Conservation (phyloP, 768 basidiomycete genomes). For the Lentinula lateritia region DNA sequence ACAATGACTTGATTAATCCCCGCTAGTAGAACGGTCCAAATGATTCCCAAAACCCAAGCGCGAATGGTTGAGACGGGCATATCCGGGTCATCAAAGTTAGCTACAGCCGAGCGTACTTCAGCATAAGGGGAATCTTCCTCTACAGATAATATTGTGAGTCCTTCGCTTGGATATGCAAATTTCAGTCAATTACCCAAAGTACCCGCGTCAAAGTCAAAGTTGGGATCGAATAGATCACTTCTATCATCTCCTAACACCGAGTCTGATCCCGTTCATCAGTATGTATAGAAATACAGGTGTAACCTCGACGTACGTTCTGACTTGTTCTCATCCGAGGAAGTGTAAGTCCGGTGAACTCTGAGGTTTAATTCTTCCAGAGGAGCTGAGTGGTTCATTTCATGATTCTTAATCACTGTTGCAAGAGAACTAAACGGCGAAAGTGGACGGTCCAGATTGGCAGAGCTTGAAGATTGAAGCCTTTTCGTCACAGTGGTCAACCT, state of each 20-base stretch:
- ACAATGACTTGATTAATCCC: conserved; percentile 51
- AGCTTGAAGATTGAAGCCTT: background rate
- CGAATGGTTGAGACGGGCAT: conserved; percentile 52
- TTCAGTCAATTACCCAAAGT: background rate
- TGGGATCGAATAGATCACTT: conserved; percentile 7
- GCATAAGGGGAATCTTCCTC: conserved; percentile 76
- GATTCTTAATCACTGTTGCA: background rate
- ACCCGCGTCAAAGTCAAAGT: conserved; percentile 1
- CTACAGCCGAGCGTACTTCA: conserved; percentile 65
- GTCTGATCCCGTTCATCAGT: background rate
- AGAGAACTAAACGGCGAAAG: background rate
- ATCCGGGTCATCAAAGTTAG: conserved; percentile 56
- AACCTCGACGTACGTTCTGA: background rate
- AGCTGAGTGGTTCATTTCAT: background rate
- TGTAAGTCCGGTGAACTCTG: background rate
- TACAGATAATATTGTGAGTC: background rate
- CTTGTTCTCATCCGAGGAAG: background rate
- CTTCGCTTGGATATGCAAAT: too few species aligned
- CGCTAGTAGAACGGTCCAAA: conserved; percentile 51
- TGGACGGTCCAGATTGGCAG: background rate
- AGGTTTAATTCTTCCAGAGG: background rate
- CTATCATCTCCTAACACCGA: background rate
- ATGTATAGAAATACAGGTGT: background rate
- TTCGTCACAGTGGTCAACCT: background rate
- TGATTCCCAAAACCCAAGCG: conserved; percentile 46